Base-by-base conservation (phyloP, 139 green algal genomes). In the Chara braunii region DNA sequence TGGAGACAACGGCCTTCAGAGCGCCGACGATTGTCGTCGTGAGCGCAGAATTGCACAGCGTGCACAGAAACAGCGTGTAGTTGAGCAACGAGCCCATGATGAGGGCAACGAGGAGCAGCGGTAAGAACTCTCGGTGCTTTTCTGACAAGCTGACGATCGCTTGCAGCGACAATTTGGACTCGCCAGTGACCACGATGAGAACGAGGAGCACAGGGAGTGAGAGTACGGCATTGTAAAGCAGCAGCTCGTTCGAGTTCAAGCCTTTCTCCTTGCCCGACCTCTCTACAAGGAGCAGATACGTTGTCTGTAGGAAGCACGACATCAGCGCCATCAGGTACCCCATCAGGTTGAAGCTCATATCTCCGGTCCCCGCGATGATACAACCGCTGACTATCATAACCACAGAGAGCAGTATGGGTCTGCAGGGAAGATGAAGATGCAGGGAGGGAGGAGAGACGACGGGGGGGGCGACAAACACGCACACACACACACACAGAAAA, bases 21-120 rank as follows among this genome's bases (percentile, higher is more conserved):
- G 87, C 81, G 2, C 86, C 86, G 1, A 92, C 85, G 40, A 92
- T 84, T 24, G 80, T 88, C 9, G 86, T 92, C 6, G 84, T 92
- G 11, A 92, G 80, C 1, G 86, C 86, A 3, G 73, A 83, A 60
- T 86, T 92, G 60, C 68, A 33, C 35, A 85, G 65, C 0, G 85
- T 90, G 70, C 85, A 90, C 26, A 90, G 66, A 51, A 90, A 86
- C 12, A 89, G 56, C 11, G 55, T 60, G 63, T 68, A 85, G 69
- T 87, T 89, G 11, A 88, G 78, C 45, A 82, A 37, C 29, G 68
- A 56, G 42, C 81, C 81, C n/a, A 75, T 42, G 26, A 42, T 9
- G 3, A 74, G 29, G 6, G 45, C 34, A 2, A 74, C 28, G 12
- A 77, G 36, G 43, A 76, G 51, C 5, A 60, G 22, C n/a, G 43